Conservation (phyloP, 1,284 basidiomycete genomes). For the Apiotrichum akiyoshidainum region DNA sequence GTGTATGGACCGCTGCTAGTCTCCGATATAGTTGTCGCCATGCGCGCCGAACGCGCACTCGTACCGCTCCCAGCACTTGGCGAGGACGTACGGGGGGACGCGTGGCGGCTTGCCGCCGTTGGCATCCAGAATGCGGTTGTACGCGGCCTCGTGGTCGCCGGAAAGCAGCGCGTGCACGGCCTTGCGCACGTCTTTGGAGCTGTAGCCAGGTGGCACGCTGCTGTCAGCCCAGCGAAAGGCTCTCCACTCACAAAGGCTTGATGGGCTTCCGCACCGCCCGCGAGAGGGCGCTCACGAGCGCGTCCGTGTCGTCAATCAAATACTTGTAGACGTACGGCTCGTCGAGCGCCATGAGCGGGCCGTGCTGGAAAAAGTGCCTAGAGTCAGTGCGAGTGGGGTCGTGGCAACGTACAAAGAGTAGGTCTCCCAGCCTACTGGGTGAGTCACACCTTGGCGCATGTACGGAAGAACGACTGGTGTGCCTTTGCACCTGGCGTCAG, state of each 20-base stretch:
- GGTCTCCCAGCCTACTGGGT: neutral
- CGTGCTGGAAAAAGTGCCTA: conserved; percentile 30
- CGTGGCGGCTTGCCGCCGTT: conserved; percentile 26
- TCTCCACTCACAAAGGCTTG: conserved; percentile 26
- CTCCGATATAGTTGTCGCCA: neutral
- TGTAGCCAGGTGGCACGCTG: conserved; percentile 36
- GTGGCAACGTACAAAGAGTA: neutral
- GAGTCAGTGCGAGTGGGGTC: neutral
- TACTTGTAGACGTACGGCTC: conserved; percentile 47
- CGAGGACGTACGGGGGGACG: conserved; percentile 1
- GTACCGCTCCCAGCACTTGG: conserved; percentile 1
- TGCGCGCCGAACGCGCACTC: neutral
- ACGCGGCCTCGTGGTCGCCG: conserved; percentile 31
- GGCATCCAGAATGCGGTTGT: neutral
- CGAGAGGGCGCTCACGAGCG: conserved; percentile 23
- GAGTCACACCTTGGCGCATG: conserved; percentile 6
- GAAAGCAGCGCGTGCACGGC: conserved; percentile 24
- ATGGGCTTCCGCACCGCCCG: conserved; percentile 33
- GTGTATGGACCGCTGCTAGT: too few relatives aligned
- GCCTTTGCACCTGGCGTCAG: conserved; percentile 29
- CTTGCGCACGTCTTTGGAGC: conserved; percentile 15
- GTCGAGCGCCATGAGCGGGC: conserved; percentile 37
- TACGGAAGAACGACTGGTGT: conserved; percentile 47
- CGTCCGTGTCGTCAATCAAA: conserved; percentile 25
- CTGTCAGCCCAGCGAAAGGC: neutral